Evolutionary conservation across 1,139 yeast species (phyloP).

Genomic region (Lodderomyces jiufengensis): DNA sequence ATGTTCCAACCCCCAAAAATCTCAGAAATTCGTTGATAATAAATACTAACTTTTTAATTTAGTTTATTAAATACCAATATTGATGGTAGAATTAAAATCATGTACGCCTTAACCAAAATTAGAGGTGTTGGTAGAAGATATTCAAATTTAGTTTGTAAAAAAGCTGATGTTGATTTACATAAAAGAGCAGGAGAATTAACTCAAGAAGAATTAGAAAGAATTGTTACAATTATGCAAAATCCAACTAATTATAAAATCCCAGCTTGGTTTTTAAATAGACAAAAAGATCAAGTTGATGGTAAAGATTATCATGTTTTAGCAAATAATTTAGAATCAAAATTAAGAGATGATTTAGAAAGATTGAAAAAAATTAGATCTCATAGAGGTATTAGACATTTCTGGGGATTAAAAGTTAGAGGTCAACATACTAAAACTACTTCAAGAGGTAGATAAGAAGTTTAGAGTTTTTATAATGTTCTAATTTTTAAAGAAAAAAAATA

Average conservation of each 20-base stretch:
- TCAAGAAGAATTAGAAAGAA: slow-evolving; percentile 99
- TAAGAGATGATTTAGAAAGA: slow-evolving; percentile 99
- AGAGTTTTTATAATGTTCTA: no score
- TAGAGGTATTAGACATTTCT: slow-evolving; percentile 99
- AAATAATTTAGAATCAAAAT: slow-evolving; percentile 97
- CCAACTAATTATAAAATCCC: slow-evolving; percentile 99
- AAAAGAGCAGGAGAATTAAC: slow-evolving; percentile 99
- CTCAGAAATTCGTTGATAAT: no score
- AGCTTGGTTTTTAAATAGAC: slow-evolving; percentile 99
- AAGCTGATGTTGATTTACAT: slow-evolving; percentile 97
- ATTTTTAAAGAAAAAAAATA: no score
- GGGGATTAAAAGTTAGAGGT: slow-evolving; percentile 97
- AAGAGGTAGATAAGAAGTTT: slow-evolving; percentile 74
- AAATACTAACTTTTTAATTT: no score
- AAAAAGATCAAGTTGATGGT: slow-evolving; percentile 97
- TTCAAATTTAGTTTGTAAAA: slow-evolving; percentile 99
- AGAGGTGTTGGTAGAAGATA: slow-evolving; percentile 99
- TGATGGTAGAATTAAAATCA: slow-evolving; percentile 99
- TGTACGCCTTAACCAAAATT: slow-evolving; percentile 99
- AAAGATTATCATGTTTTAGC: slow-evolving; percentile 99
- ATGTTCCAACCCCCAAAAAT: no score
- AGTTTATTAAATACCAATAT: slow-evolving; percentile 99
- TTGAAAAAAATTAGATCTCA: slow-evolving; percentile 99
- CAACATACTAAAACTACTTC: slow-evolving; percentile 99
- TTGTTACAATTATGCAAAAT: slow-evolving; percentile 99